Percentiles rank a stretch among this genome's conserved stretches.
Evolutionary conservation across 257 asterid genomes (phyloP).

Genomic region (Scutellaria minor): DNA sequence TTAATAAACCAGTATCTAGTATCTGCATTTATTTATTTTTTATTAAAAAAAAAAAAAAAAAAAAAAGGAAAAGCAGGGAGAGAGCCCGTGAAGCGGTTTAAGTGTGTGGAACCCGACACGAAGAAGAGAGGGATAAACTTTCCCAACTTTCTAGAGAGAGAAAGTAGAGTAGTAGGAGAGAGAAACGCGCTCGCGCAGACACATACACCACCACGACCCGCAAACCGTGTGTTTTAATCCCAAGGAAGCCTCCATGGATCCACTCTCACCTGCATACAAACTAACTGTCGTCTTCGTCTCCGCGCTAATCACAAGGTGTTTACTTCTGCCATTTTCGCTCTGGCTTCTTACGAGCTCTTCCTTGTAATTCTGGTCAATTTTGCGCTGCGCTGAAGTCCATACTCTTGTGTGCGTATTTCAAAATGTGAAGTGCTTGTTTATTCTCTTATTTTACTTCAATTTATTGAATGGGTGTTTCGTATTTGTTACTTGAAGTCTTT

Average conservation of each 20-base stretch:
- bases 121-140: slow-evolving; percentile 29
- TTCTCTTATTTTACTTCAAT: not conserved
- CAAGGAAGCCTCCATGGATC: not conserved
- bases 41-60: not conserved
- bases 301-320: slow-evolving; percentile 35
- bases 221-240: slow-evolving; percentile 37
- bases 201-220: slow-evolving; percentile 22
- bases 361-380: not conserved
- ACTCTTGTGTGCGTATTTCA: not conserved
- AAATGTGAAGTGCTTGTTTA: slow-evolving; percentile 24
- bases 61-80: not conserved
- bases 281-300: slow-evolving; percentile 21
- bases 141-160: slow-evolving; percentile 32
- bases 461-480: slow-evolving; percentile 24
- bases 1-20: not conserved
- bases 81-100: slow-evolving; percentile 44
- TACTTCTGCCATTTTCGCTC: slow-evolving; percentile 23
- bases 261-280: slow-evolving; percentile 3
- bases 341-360: not conserved
- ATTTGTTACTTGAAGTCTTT: slow-evolving; percentile 13
- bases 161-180: slow-evolving; percentile 29
- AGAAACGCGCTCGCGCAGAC: slow-evolving; percentile 32
- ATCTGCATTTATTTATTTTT: not conserved
- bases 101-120: slow-evolving; percentile 41
- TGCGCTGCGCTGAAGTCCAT: not conserved